A percentile compares a stretch with the other conserved stretches of the same genome.
These are phyloP conservation scores for Marsdenia floribunda DNA, from an alignment of 257 asterid species.

Conservation along the genomic window DNA sequence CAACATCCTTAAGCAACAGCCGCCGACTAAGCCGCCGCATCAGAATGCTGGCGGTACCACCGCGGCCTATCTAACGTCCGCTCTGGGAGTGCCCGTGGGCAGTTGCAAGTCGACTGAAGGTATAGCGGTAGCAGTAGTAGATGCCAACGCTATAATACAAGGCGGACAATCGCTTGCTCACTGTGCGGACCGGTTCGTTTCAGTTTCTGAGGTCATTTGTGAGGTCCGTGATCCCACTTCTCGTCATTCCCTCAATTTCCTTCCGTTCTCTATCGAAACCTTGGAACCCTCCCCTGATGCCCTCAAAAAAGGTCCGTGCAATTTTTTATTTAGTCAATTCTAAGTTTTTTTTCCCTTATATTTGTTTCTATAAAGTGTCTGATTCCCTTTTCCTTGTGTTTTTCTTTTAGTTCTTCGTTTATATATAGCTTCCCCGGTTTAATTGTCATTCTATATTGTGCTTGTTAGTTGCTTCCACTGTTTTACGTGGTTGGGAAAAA, in stretches of 20 bases:
- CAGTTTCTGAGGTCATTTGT: constrained; percentile 66
- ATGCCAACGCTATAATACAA: constrained; percentile 85
- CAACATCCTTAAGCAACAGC: constrained; percentile 49
- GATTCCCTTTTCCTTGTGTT: neutral
- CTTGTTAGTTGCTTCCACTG: neutral
- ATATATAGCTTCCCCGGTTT: neutral
- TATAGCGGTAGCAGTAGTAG: constrained; percentile 83
- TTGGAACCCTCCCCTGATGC: constrained; percentile 77
- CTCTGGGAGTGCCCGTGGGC: constrained; percentile 42
- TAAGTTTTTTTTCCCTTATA: neutral
- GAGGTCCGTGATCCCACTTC: constrained; percentile 89
- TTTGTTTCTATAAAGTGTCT: neutral
- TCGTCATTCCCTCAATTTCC: constrained; percentile 73
- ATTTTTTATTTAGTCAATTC: neutral
- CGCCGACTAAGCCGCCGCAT: constrained; percentile 14
- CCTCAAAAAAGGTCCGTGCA: constrained; percentile 54
- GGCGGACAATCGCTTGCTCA: constrained; percentile 61
- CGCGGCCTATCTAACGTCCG: neutral
- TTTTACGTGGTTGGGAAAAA: neutral
- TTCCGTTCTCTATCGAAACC: constrained; percentile 74
- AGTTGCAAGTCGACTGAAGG: constrained; percentile 82
- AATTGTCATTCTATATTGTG: neutral
- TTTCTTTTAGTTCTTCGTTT: neutral
- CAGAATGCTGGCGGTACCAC: neutral
- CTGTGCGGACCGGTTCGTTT: constrained; percentile 75